Evolutionary conservation across 1,284 basidiomycete species (phyloP), one percentile per base, ranked within the genome.

Genomic region (Tausonia pullulans): DNA sequence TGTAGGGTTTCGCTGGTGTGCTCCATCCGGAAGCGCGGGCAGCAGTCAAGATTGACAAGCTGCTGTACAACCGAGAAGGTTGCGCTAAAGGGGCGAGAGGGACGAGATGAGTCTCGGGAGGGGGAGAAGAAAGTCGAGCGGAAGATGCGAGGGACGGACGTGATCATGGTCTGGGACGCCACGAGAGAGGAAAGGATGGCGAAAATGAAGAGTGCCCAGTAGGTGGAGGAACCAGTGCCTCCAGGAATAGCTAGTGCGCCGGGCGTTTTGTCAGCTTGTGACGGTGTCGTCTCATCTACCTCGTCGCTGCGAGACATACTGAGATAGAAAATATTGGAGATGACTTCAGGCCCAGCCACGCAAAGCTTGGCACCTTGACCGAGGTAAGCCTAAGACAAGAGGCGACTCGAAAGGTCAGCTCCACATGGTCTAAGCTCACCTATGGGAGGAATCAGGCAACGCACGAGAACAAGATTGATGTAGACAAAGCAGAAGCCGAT

Each of bases 61-160:
- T 87, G 84, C 67, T 86, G 84, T 13, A 82, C 68, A 13, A 86
- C 75, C 68, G 81, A 83, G 77, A 86, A 87, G 0, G 82, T 82
- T 3, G 55, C 0, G 83, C 85, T 27, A 27, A 27, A 27, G 27
- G 27, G 27, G 27, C 27, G 27, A 27, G 27, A 27, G 27, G 27
- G 27, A 27, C 27, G 27, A 27, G 27, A 27, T 27, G 27, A 27
- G 27, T 27, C 27, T 27, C 27, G 27, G 27, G 27, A 27, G 27
- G 27, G 27, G 27, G 27, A 27, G 27, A 27, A 27, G 27, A 27
- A 27, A 27, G 27, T 27, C 27, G 27, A 27, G 27, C 27, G 27
- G 27, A 27, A 27, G 27, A 27, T 27, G 27, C 2, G 27, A 27
- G 27, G 27, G 27, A 27, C 27, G 27, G 27, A 27, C 27, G 84